Percentiles rank a stretch among this genome's conserved stretches.
These are phyloP conservation scores for Penicillium tannophilum DNA, from an alignment of 495 filamentous ascomycete species.

Conservation along the genomic window DNA sequence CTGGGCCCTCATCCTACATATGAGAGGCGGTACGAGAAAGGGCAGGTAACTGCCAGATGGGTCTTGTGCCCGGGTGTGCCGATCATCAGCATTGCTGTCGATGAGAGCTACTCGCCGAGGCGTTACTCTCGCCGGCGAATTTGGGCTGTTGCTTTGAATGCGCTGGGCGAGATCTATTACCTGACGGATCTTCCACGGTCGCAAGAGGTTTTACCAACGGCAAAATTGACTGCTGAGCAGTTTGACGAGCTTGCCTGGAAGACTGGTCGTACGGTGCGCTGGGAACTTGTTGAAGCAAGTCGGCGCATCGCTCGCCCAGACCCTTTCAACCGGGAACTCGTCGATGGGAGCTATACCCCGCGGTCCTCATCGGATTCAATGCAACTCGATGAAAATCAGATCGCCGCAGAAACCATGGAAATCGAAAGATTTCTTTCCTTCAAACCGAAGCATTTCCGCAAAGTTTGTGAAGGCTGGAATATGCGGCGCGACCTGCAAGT, in stretches of 20 bases:
- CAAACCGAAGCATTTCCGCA: conserved; percentile 77
- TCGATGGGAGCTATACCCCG: conserved; percentile 70
- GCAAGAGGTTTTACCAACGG: conserved; percentile 26
- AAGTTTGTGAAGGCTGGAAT: conserved; percentile 83
- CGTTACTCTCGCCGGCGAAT: conserved; percentile 69
- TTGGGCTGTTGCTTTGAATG: conserved; percentile 89
- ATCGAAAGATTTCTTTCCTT: conserved; percentile 75
- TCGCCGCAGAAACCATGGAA: conserved; percentile 73
- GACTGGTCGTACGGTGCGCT: conserved; percentile 73
- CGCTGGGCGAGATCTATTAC: conserved; percentile 88
- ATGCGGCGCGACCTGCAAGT: conserved; percentile 86
- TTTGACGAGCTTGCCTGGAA: conserved; percentile 74
- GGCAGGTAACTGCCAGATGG: conserved; percentile 83
- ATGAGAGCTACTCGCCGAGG: conserved; percentile 72
- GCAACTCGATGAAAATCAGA: conserved; percentile 68
- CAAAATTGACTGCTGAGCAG: conserved; percentile 39
- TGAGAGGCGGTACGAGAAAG: conserved; percentile 66
- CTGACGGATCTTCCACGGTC: conserved; percentile 66
- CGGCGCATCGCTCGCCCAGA: conserved; percentile 71
- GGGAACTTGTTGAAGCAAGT: conserved; percentile 78
- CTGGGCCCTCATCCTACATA: conserved; percentile 68
- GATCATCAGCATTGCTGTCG: conserved; percentile 81
- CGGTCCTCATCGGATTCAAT: conserved; percentile 70
- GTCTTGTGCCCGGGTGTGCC: conserved; percentile 89
- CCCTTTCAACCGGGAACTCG: conserved; percentile 58